A percentile compares a stretch with the other conserved stretches of the same genome.
Conservation (phyloP, 352 stramenopile genomes). For the Phytophthora fragariaefolia region DNA sequence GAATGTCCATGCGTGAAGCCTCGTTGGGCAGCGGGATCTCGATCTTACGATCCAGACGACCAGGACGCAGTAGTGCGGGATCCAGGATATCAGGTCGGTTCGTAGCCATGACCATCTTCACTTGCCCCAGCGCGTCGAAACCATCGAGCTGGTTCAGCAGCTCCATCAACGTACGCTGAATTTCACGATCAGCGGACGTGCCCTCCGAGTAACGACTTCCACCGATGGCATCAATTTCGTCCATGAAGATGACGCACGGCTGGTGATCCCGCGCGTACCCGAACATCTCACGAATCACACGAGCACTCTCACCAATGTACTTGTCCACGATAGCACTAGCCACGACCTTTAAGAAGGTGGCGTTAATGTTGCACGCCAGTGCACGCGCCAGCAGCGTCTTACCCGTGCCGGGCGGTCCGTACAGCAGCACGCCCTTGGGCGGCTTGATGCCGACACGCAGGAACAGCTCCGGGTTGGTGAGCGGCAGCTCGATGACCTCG, state of each 20-base stretch:
- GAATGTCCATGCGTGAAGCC: slow-evolving; percentile 97
- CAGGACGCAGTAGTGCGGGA: slow-evolving; percentile 97
- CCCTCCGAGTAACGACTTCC: slow-evolving; percentile 98
- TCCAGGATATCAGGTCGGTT: slow-evolving; percentile 99
- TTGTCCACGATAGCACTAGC: slow-evolving; percentile 99
- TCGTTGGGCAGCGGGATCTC: slow-evolving; percentile 99
- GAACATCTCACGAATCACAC: slow-evolving; percentile 99
- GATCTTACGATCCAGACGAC: slow-evolving; percentile 99
- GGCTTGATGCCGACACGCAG: slow-evolving; percentile 98
- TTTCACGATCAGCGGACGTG: slow-evolving; percentile 96
- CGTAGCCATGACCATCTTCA: slow-evolving; percentile 99
- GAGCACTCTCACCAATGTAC: slow-evolving; percentile 99
- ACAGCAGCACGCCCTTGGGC: slow-evolving; percentile 97
- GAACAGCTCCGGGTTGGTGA: slow-evolving; percentile 99
- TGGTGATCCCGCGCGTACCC: slow-evolving; percentile 96
- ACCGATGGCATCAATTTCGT: slow-evolving; percentile 99
- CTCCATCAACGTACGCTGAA: slow-evolving; percentile 99
- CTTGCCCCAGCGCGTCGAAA: slow-evolving; percentile 98
- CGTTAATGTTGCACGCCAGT: slow-evolving; percentile 99
- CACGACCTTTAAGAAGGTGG: slow-evolving; percentile 99
- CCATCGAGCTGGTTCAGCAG: slow-evolving; percentile 99
- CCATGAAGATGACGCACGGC: slow-evolving; percentile 99
- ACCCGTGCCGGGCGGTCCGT: slow-evolving; percentile 98
- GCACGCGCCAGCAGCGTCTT: slow-evolving; percentile 99
- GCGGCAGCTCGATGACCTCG: slow-evolving; percentile 98